Evolutionary conservation across 208 protist species (phyloP).

Genomic region (Leishmania aethiopica): DNA sequence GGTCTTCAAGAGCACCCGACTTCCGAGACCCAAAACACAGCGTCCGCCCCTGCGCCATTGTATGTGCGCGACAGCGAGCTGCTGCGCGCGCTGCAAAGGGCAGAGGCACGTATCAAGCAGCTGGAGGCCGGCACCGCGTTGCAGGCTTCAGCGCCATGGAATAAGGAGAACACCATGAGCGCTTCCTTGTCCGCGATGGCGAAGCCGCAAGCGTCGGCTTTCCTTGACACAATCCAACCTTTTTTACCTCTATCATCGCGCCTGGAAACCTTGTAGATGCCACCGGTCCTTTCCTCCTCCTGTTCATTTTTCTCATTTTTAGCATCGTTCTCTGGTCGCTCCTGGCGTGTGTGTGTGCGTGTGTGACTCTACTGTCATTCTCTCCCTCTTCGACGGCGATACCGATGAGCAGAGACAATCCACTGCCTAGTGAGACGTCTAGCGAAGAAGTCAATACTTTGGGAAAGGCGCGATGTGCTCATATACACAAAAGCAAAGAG

Average conservation of each 20-base stretch:
- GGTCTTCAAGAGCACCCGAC: background rate
- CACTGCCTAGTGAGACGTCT: background rate
- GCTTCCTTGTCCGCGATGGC: background rate
- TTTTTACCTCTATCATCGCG: background rate
- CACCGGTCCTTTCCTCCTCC: background rate
- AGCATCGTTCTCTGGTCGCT: background rate
- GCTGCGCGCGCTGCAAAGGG: slow-evolving; percentile 51
- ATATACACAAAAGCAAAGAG: background rate
- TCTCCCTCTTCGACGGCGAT: background rate
- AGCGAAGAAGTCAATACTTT: background rate
- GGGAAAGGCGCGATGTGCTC: background rate
- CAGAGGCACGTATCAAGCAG: slow-evolving; percentile 47
- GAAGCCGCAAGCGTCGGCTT: background rate
- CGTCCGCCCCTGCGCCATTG: background rate
- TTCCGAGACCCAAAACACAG: background rate
- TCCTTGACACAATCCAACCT: background rate
- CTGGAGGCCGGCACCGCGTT: slow-evolving; percentile 30
- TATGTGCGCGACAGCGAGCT: slow-evolving; percentile 75
- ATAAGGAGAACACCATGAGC: background rate
- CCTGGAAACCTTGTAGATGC: background rate
- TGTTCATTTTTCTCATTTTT: background rate
- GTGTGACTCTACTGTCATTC: background rate
- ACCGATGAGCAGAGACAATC: background rate
- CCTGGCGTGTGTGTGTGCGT: background rate
- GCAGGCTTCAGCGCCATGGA: background rate